Base-by-base conservation (phyloP, 2,329 filamentous ascomycete species). In the Alternaria metachromatica region DNA sequence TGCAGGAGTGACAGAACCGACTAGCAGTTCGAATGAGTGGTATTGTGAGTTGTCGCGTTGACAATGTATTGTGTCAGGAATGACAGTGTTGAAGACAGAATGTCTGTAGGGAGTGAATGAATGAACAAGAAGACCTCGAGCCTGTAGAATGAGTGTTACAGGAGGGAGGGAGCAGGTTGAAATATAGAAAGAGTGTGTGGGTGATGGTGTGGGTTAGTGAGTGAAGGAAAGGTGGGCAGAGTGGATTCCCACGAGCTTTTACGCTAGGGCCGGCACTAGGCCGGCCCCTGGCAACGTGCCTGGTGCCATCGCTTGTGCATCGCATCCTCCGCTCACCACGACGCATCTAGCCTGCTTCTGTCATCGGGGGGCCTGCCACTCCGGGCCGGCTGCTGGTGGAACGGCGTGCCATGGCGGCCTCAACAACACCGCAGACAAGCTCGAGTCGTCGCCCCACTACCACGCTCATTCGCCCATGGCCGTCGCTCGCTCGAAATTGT, bases 41-140 rank as follows among this genome's bases (percentile, higher is more conserved):
- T 23, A 53, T 44, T 59, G 62, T 63, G 50, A 59, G 62, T 64
- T 60, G 65, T 58, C 54, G 61, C 57, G 65, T 60, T 68, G 69
- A 72, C 65, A 65, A 70, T 65, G 63, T 49, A 55, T 74, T 71
- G 60, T 73, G 72, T 74, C 67, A 72, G 70, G 61, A 77, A 69
- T 67, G 77, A 77, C 71, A 67, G 73, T 43, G 73, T 43, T 51
- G 41, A 72, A 78, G 76, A 78, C 77, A 70, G 73, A 68, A 77
- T 77, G 76, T 78, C 77, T 58, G 49, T 68, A 72, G 69, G 64
- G 68, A 63, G 54, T 59, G 67, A 78, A 78, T 62, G 73, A 72
- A 77, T 69, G 70, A 65, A 68, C 58, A 72, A 72, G 60, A 76
- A 78, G 75, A 76, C 77, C 65, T 79, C 77, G 78, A 79, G 77